A percentile compares a stretch with the other conserved stretches of the same genome.
Conservation (phyloP, 2,329 filamentous ascomycete species). For the Cadophora gregata region DNA sequence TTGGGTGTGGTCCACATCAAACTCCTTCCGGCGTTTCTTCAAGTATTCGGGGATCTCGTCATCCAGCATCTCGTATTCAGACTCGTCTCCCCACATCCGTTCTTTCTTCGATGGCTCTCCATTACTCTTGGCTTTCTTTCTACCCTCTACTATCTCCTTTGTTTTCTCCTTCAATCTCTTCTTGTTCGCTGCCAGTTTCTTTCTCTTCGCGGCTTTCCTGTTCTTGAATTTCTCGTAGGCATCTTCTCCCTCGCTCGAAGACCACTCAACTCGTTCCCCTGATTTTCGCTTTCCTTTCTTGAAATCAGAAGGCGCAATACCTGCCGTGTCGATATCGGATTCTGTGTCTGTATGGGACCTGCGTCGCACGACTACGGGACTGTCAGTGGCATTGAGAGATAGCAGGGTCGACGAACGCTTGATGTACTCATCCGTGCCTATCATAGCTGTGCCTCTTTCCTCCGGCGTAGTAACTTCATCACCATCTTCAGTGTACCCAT, state of each 20-base stretch:
- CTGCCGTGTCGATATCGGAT: conserved; percentile 27
- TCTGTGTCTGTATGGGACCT: conserved; percentile 34
- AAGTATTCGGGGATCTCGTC: conserved; percentile 73
- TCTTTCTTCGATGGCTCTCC: conserved; percentile 36
- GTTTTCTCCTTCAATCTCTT: conserved; percentile 51
- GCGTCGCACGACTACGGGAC: conserved; percentile 34
- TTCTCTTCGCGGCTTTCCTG: conserved; percentile 59
- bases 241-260: conserved; percentile 62
- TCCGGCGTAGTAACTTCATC: neutral
- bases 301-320: conserved; percentile 3
- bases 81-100: conserved; percentile 40
- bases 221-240: conserved; percentile 70
- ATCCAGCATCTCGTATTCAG: conserved; percentile 40
- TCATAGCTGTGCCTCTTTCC: neutral
- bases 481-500: conserved; percentile 11
- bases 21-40: conserved; percentile 67
- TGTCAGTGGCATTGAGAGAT: conserved; percentile 23
- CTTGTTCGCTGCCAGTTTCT: conserved; percentile 55
- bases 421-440: conserved; percentile 39
- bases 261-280: conserved; percentile 54
- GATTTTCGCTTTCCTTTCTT: conserved; percentile 39
- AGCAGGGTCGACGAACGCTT: conserved; percentile 30
- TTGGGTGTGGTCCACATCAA: conserved; percentile 65
- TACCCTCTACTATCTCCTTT: conserved; percentile 46
- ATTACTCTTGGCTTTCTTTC: conserved; percentile 37